A percentile compares a stretch with the other conserved stretches of the same genome.
Conservation (phyloP, 2,329 filamentous ascomycete species). For the Verticillium zaregamsianum region DNA sequence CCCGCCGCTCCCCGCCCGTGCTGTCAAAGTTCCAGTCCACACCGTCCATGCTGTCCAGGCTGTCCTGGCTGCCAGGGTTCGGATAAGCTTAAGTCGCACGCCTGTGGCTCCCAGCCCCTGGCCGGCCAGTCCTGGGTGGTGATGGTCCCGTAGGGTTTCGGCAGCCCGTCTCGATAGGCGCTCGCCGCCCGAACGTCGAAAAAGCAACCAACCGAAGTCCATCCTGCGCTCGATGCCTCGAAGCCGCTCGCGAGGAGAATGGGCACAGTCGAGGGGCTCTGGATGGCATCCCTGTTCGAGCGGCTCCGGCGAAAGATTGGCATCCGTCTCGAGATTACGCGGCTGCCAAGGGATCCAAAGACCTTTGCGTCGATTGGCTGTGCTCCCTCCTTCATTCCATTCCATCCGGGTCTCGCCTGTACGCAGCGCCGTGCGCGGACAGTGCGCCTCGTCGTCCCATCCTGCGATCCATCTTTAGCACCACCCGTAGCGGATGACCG, state of each 20-base stretch:
- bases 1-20: not conserved
- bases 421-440: not conserved
- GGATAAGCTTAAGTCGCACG: not conserved
- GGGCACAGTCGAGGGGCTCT: too few species aligned
- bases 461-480: not conserved
- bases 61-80: not conserved
- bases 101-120: not conserved
- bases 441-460: not conserved
- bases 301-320: not conserved
- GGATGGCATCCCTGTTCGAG: not conserved
- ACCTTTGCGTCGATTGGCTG: not conserved
- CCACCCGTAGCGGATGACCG: not conserved
- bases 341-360: constrained; percentile 3
- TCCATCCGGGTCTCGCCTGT: not conserved
- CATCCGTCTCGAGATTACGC: constrained; percentile 4
- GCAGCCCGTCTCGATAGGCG: not conserved
- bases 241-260: too few species aligned
- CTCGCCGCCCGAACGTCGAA: not conserved
- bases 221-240: too few species aligned
- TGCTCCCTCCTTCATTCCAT: not conserved
- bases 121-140: too few species aligned
- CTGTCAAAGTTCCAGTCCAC: not conserved
- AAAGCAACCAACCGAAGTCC: too few species aligned
- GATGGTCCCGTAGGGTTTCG: too few species aligned
- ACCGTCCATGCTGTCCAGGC: not conserved